These are phyloP conservation scores for Fusarium setosum DNA, from an alignment of 2,329 filamentous ascomycete species.

Conservation along the genomic window DNA sequence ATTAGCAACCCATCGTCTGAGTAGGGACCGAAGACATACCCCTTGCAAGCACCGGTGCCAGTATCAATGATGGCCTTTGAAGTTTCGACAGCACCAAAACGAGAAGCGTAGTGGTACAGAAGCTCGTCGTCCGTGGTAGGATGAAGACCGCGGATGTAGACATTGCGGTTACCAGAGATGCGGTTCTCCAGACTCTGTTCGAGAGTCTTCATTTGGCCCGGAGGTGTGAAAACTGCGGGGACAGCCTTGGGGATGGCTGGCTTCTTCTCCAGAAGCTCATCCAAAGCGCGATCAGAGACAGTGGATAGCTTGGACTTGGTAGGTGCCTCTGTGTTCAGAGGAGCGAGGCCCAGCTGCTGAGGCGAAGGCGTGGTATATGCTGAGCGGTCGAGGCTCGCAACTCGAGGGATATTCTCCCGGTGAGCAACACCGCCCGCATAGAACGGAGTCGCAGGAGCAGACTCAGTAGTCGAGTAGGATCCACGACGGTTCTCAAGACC, in stretches of 20 bases:
- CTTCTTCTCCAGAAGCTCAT: slow-evolving; percentile 77
- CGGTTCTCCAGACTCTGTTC: slow-evolving; percentile 96
- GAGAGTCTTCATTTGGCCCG: slow-evolving; percentile 87
- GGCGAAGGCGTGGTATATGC: slow-evolving; percentile 76
- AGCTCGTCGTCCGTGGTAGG: slow-evolving; percentile 95
- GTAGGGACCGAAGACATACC: slow-evolving; percentile 68
- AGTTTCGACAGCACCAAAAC: slow-evolving; percentile 94
- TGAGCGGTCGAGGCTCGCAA: slow-evolving; percentile 70
- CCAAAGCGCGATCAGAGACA: slow-evolving; percentile 63
- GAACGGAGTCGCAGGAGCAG: slow-evolving; percentile 73
- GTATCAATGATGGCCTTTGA: slow-evolving; percentile 99
- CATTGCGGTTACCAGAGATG: slow-evolving; percentile 91
- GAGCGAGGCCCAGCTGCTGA: slow-evolving; percentile 62
- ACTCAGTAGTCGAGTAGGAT: slow-evolving; percentile 76
- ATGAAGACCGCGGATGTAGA: slow-evolving; percentile 96
- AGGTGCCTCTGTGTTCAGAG: slow-evolving; percentile 52
- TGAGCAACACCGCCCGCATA: slow-evolving; percentile 68
- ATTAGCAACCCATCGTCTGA: slow-evolving; percentile 13
- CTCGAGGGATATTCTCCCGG: slow-evolving; percentile 69
- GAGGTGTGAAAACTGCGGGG: slow-evolving; percentile 87
- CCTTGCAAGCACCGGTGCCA: slow-evolving; percentile 93
- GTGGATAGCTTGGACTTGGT: slow-evolving; percentile 56
- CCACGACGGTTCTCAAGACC: slow-evolving; percentile 73
- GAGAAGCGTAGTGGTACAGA: slow-evolving; percentile 81
- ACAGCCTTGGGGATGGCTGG: slow-evolving; percentile 89